phyloP scores from a whole-genome alignment of 345 rosid species.

The Gossypium longicalyx region DNA sequence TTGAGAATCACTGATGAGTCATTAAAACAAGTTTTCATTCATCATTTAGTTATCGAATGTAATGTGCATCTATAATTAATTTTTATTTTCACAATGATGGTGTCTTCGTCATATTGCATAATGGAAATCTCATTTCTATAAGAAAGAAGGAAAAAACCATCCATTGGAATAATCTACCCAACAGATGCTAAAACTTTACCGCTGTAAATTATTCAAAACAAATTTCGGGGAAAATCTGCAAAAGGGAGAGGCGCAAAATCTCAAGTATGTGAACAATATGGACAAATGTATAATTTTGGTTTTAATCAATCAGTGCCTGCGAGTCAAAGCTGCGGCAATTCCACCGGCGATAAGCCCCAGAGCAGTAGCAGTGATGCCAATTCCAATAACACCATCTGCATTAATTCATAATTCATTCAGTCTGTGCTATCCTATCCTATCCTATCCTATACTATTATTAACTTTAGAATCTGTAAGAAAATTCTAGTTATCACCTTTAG shows the following conservation, averaged over 20 bases:
- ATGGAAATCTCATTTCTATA: not conserved
- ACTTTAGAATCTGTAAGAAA: not conserved
- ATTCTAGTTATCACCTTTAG: conserved; percentile 44
- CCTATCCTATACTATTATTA: not conserved
- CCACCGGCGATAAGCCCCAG: conserved; percentile 81
- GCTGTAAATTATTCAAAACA: not conserved
- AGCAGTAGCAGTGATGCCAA: conserved; percentile 80
- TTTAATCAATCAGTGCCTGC: conserved; percentile 45
- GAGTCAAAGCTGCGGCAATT: conserved; percentile 71
- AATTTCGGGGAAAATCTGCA: not conserved
- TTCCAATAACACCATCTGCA: conserved; percentile 86
- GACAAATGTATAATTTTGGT: not conserved
- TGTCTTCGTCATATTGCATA: not conserved
- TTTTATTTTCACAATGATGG: not conserved
- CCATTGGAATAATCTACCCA: not conserved
- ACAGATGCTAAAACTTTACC: not conserved
- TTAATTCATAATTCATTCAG: not conserved
- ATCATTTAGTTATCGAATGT: not conserved
- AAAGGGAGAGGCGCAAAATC: not conserved
- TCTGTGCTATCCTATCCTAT: not conserved
- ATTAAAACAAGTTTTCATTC: not conserved
- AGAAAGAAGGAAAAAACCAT: not conserved
- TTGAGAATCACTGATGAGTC: not conserved
- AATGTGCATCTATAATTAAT: not conserved
- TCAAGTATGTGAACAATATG: not conserved